Evolutionary conservation across 1,139 yeast species (phyloP).

Genomic region (Candida albicans): DNA sequence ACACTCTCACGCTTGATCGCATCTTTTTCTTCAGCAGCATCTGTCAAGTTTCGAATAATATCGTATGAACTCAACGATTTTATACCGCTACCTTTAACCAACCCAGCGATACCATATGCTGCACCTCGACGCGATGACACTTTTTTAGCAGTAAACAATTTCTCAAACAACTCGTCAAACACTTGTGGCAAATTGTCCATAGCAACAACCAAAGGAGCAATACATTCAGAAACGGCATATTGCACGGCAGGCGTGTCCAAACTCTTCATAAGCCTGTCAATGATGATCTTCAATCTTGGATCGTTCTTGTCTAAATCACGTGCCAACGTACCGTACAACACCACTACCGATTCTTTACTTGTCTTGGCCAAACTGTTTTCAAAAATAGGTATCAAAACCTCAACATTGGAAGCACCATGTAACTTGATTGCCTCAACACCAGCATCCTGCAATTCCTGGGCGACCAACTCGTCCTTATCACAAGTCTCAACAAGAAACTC

Average conservation of each 20-base stretch:
- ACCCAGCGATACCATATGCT: conserved; percentile 93
- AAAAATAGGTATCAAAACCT: conserved; percentile 71
- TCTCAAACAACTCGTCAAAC: conserved; percentile 57
- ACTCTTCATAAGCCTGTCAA: conserved; percentile 69
- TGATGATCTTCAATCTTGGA: conserved; percentile 60
- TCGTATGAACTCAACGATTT: conserved; percentile 73
- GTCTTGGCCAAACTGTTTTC: conserved; percentile 58
- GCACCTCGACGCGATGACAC: conserved; percentile 80
- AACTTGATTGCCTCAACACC: conserved; percentile 68
- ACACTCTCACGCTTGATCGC: conserved; percentile 82
- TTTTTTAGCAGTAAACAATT: conserved; percentile 52
- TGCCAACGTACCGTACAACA: conserved; percentile 85
- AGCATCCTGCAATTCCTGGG: conserved; percentile 86
- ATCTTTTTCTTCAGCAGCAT: conserved; percentile 86
- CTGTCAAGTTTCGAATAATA: conserved; percentile 71
- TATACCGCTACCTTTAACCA: conserved; percentile 88
- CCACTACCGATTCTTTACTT: conserved; percentile 77
- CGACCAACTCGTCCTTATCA: conserved; percentile 70
- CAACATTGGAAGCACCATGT: conserved; percentile 67
- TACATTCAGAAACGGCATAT: conserved; percentile 78
- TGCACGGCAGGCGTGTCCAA: conserved; percentile 87
- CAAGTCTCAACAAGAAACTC: conserved; percentile 63
- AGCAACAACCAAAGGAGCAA: conserved; percentile 74
- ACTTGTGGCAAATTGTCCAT: conserved; percentile 53
- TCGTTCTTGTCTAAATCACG: conserved; percentile 71